Evolutionary conservation across 75 land plant genomes (phyloP).

Genomic region (Isoetes taiwanensis): DNA sequence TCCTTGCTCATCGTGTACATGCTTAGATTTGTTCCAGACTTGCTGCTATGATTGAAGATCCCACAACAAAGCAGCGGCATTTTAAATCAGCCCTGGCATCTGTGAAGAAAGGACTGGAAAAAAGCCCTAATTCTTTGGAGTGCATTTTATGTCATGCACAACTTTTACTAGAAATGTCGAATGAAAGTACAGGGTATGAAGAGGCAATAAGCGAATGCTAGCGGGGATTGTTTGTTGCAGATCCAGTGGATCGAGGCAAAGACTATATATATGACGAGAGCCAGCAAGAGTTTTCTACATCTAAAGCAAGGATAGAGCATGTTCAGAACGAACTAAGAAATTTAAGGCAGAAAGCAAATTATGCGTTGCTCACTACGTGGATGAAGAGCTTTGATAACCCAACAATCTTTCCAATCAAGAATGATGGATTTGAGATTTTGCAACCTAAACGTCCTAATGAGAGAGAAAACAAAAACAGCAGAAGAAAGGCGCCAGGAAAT

Average conservation of each 20-base stretch:
- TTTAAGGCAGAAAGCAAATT: conserved; percentile 59
- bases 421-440: conserved; percentile 53
- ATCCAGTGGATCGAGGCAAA: conserved; percentile 66
- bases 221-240: conserved; percentile 41
- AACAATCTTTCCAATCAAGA: conserved; percentile 42
- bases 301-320: conserved; percentile 47
- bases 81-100: conserved; percentile 48
- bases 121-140: conserved; percentile 60
- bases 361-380: conserved; percentile 71
- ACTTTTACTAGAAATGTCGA: conserved; percentile 52
- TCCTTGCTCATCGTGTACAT: conserved; percentile 49
- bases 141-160: conserved; percentile 65
- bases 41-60: conserved; percentile 55
- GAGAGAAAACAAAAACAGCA: conserved; percentile 75
- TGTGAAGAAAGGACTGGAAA: conserved; percentile 34
- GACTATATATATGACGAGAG: conserved; percentile 60
- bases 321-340: conserved; percentile 51
- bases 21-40: conserved; percentile 52
- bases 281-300: conserved; percentile 31
- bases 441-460: conserved; percentile 67
- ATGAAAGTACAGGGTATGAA: conserved; percentile 54
- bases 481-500: conserved; percentile 78
- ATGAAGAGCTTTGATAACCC: conserved; percentile 63
- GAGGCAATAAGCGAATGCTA: conserved; percentile 70
- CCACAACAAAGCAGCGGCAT: conserved; percentile 46